Evolutionary conservation across 495 filamentous ascomycete species (phyloP).

Genomic region (Neurospora sp.): DNA sequence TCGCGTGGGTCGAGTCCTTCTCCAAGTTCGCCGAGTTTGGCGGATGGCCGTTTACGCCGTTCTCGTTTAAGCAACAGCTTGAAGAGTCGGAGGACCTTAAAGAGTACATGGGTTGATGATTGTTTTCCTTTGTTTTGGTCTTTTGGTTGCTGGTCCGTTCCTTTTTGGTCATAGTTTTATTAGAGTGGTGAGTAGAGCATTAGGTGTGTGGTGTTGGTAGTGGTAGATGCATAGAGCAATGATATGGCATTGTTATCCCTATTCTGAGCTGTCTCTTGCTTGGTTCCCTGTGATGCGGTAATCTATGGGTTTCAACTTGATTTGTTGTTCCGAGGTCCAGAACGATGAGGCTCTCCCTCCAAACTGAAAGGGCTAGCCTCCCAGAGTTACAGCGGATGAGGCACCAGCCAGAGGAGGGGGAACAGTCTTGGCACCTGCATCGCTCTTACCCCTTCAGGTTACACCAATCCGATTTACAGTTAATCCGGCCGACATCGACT

Average conservation of each 20-base stretch:
- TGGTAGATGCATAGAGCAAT: neutral
- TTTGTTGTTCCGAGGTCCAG: neutral
- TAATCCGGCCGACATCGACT: neutral
- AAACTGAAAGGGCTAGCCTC: neutral
- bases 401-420: neutral
- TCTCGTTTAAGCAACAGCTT: constrained; percentile 77
- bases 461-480: neutral
- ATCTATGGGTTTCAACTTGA: neutral
- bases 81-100: constrained; percentile 64
- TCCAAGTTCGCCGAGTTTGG: constrained; percentile 98
- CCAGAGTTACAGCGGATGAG: neutral
- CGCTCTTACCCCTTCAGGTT: neutral
- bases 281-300: neutral
- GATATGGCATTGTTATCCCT: neutral
- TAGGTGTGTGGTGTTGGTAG: neutral
- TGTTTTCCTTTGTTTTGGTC: neutral
- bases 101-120: constrained; percentile 31
- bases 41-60: constrained; percentile 82
- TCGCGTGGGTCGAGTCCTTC: constrained; percentile 99
- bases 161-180: neutral
- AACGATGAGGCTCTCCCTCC: neutral
- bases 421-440: neutral
- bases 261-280: neutral
- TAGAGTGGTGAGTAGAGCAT: neutral
- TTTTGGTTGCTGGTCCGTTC: neutral